These are phyloP conservation scores for Amniculicola lignicola DNA, from an alignment of 495 filamentous ascomycete species.

Conservation along the genomic window DNA sequence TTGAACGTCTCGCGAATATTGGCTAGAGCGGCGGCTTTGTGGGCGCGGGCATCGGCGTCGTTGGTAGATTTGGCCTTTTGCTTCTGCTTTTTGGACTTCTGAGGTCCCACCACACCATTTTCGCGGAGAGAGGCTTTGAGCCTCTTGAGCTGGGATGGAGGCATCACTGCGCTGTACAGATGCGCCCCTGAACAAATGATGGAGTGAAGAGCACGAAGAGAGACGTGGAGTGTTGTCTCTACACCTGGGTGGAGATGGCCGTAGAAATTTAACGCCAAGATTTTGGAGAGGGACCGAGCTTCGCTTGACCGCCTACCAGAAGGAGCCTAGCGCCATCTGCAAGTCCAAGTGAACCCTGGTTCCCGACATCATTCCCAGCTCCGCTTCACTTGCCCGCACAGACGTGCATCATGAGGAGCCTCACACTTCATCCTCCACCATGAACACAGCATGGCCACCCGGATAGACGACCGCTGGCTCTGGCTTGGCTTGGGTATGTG, in stretches of 20 bases:
- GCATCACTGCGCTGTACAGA: conserved; percentile 57
- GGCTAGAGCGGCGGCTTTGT: conserved; percentile 69
- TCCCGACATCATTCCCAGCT: conserved; percentile 1
- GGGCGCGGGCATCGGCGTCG: conserved; percentile 63
- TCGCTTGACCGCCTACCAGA: conserved; percentile 14
- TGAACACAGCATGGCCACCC: conserved; percentile 28
- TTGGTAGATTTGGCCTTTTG: conserved; percentile 69
- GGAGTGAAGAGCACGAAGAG: no score
- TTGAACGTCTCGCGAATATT: conserved; percentile 93
- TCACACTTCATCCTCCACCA: conserved; percentile 1
- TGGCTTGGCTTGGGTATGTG: conserved; percentile 39
- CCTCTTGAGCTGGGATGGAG: conserved; percentile 93
- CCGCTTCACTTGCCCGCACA: background rate
- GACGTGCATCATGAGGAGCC: background rate
- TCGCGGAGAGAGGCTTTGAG: conserved; percentile 84
- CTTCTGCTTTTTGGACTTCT: conserved; percentile 88
- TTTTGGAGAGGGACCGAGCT: conserved; percentile 11
- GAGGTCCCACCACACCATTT: conserved; percentile 81
- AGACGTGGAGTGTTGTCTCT: no score
- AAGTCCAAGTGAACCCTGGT: background rate
- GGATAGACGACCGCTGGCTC: conserved; percentile 41
- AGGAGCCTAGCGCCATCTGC: background rate
- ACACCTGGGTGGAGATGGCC: no score
- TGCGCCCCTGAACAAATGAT: no score
- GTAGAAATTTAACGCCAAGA: no score